Percentiles rank a stretch among this genome's conserved stretches.
These are phyloP conservation scores for Sarcodon aspratus DNA, from an alignment of 768 basidiomycete species.

Conservation along the genomic window DNA sequence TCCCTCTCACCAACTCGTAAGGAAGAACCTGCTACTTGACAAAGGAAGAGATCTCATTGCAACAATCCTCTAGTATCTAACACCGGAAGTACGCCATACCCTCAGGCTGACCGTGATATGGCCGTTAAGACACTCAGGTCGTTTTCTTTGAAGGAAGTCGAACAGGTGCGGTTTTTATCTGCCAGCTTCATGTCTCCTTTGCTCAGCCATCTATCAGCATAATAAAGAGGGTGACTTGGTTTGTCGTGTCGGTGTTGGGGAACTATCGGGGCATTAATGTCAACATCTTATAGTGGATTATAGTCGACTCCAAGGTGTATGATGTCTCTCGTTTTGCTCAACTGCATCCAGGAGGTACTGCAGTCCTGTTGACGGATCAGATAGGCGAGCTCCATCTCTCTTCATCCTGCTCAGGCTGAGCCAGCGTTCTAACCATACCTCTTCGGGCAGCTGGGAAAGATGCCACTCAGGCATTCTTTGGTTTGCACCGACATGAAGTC, in stretches of 20 bases:
- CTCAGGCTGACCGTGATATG: neutral
- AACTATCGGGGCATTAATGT: slow-evolving; percentile 1
- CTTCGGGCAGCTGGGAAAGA: slow-evolving; percentile 49
- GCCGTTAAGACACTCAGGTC: slow-evolving; percentile 15
- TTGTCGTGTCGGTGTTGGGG: slow-evolving; percentile 12
- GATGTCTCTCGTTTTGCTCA: slow-evolving; percentile 72
- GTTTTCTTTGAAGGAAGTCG: slow-evolving; percentile 50
- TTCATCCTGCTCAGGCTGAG: neutral
- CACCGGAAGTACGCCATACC: too few relatives aligned
- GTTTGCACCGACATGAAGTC: slow-evolving; percentile 76
- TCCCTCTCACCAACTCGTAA: too few relatives aligned
- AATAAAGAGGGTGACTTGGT: slow-evolving; percentile 79
- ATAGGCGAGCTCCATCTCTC: slow-evolving; percentile 38
- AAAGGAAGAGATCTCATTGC: too few relatives aligned
- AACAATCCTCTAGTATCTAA: too few relatives aligned
- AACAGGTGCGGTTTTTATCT: slow-evolving; percentile 33
- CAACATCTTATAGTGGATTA: slow-evolving; percentile 50
- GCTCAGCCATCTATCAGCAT: slow-evolving; percentile 41
- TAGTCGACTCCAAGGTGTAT: slow-evolving; percentile 74
- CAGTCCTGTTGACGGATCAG: slow-evolving; percentile 53
- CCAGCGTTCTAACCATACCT: neutral
- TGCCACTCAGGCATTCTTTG: slow-evolving; percentile 74
- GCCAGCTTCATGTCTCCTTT: neutral
- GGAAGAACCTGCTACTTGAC: too few relatives aligned
- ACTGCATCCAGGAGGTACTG: slow-evolving; percentile 79